phyloP scores from a whole-genome alignment of 306 rosid genomes.

The Vicia faba region DNA sequence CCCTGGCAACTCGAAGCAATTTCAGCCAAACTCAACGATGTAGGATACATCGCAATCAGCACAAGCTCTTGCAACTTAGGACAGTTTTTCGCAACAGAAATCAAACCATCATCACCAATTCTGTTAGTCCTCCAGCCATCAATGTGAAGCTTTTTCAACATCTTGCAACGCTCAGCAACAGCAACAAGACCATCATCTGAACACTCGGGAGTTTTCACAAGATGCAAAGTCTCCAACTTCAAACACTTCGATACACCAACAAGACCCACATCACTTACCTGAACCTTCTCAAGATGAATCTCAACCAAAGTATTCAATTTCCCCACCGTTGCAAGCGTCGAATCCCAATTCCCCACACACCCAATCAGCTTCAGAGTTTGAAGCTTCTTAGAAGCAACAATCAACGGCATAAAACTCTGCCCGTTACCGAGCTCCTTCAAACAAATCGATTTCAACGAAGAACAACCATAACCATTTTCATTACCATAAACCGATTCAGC shows the following conservation, averaged over 20 bases:
- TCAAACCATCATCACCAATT: constrained; percentile 71
- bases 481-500: constrained; percentile 35
- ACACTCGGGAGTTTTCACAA: constrained; percentile 75
- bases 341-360: constrained; percentile 92
- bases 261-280: constrained; percentile 46
- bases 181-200: constrained; percentile 61
- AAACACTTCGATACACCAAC: constrained; percentile 40
- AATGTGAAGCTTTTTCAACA: constrained; percentile 79
- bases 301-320: constrained; percentile 50
- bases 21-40: constrained; percentile 51
- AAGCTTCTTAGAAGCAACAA: constrained; percentile 62
- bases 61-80: constrained; percentile 74
- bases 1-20: constrained; percentile 62
- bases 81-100: constrained; percentile 61
- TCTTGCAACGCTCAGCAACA: constrained; percentile 62
- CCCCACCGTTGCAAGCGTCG: constrained; percentile 51
- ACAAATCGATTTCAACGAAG: constrained; percentile 63
- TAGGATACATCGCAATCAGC: constrained; percentile 75
- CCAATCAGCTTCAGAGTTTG: constrained; percentile 64
- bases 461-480: constrained; percentile 18
- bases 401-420: constrained; percentile 56
- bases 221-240: constrained; percentile 52
- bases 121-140: constrained; percentile 93
- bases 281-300: constrained; percentile 82
- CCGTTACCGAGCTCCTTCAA: constrained; percentile 76